Conservation (phyloP, 306 rosid genomes). For the Fagus crenata region DNA sequence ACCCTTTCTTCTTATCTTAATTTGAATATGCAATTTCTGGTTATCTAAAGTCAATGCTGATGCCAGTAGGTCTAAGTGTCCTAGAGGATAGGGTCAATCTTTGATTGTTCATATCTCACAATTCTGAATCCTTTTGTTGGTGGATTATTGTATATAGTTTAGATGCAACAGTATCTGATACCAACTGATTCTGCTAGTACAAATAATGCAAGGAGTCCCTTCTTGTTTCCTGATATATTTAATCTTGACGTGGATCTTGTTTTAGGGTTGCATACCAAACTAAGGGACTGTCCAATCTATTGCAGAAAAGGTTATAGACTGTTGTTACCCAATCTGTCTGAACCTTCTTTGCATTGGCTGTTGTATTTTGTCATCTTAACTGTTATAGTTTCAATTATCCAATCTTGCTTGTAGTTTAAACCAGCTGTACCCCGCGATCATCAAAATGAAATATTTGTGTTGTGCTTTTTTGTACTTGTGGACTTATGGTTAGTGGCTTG, state of each 20-base stretch:
- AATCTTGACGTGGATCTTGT: neutral
- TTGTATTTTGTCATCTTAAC: neutral
- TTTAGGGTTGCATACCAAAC: neutral
- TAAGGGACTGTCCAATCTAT: no score
- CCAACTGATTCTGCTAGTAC: neutral
- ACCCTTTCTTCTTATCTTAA: slow-evolving; percentile 1
- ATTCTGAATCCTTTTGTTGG: neutral
- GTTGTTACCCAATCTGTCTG: no score
- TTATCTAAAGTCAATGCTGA: no score
- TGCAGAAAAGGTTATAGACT: no score
- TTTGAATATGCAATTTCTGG: neutral
- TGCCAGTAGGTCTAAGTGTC: no score
- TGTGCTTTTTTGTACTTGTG: neutral
- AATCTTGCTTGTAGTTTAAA: neutral
- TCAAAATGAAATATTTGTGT: neutral
- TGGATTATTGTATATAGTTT: neutral
- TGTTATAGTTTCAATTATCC: neutral
- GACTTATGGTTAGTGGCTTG: neutral
- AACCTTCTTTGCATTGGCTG: no score
- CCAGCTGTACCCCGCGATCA: neutral
- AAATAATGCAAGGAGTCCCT: neutral
- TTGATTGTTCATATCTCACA: no score
- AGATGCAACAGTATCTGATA: neutral
- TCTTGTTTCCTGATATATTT: neutral
- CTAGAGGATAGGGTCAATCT: no score